phyloP scores from a whole-genome alignment of 2,329 filamentous ascomycete species.

The Penicillium sp. region DNA sequence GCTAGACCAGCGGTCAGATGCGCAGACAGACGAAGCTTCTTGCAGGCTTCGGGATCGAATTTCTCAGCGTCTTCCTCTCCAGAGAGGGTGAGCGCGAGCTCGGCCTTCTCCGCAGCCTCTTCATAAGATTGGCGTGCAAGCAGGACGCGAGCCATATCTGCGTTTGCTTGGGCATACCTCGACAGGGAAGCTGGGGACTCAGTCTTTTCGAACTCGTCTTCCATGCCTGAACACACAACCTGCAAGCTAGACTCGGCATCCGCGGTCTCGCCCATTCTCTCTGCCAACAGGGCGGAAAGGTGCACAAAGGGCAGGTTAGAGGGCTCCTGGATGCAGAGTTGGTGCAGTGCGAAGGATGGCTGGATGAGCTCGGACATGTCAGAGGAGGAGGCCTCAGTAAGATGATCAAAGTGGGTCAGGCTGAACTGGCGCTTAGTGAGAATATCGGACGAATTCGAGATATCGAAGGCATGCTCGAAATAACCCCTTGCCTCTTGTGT shows the following conservation, averaged over 20 bases:
- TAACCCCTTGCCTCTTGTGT: slow-evolving; percentile 73
- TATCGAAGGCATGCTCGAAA: slow-evolving; percentile 92
- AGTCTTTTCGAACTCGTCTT: slow-evolving; percentile 78
- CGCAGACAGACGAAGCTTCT: slow-evolving; percentile 73
- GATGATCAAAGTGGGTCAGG: slow-evolving; percentile 75
- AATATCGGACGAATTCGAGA: slow-evolving; percentile 72
- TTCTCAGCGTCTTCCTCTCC: slow-evolving; percentile 69
- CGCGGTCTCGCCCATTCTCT: slow-evolving; percentile 68
- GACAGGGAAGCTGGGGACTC: slow-evolving; percentile 73
- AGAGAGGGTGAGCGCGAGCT: slow-evolving; percentile 74
- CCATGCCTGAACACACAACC: slow-evolving; percentile 65
- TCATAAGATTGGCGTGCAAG: slow-evolving; percentile 66
- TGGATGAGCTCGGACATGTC: slow-evolving; percentile 67
- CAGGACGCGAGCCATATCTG: slow-evolving; percentile 80
- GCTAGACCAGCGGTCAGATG: slow-evolving; percentile 83
- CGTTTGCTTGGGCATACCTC: slow-evolving; percentile 76
- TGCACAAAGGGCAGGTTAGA: slow-evolving; percentile 71
- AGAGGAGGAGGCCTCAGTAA: slow-evolving; percentile 55
- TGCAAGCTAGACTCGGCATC: slow-evolving; percentile 64
- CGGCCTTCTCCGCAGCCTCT: slow-evolving; percentile 73
- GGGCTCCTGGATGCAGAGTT: slow-evolving; percentile 70
- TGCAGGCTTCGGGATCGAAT: slow-evolving; percentile 58
- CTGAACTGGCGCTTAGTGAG: slow-evolving; percentile 77
- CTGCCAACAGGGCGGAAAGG: slow-evolving; percentile 74
- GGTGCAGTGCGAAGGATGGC: slow-evolving; percentile 82